A percentile compares a stretch with the other conserved stretches of the same genome.
Evolutionary conservation across 1,284 basidiomycete species (phyloP).

Genomic region (Ustanciosporium gigantosporum): DNA sequence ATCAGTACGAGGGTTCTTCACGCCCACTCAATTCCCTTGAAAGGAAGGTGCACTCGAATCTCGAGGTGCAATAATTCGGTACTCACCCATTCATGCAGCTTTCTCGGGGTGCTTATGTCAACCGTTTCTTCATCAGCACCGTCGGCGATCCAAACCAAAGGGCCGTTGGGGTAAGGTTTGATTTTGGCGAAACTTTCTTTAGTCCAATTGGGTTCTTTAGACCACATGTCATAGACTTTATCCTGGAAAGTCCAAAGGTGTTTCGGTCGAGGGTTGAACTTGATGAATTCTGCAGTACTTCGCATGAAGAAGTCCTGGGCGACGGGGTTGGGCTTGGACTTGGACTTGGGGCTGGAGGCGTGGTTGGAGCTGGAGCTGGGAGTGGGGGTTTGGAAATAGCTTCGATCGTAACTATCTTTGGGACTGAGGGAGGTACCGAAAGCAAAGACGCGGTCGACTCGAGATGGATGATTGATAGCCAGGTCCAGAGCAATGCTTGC

Average conservation of each 20-base stretch:
- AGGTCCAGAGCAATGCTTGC: conserved; percentile 1
- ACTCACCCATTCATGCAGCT: not conserved
- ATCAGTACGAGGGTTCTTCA: too few relatives aligned
- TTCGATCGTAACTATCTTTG: too few relatives aligned
- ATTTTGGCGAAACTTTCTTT: not conserved
- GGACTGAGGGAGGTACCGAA: not conserved
- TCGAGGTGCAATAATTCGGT: not conserved
- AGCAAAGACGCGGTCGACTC: not conserved
- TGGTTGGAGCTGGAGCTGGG: too few relatives aligned
- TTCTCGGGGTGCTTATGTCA: not conserved
- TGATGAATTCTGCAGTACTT: not conserved
- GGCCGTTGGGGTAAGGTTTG: not conserved
- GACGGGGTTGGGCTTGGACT: not conserved
- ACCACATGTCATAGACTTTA: not conserved
- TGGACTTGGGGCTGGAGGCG: not conserved
- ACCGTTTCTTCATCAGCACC: conserved; percentile 2
- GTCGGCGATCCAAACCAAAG: conserved; percentile 2
- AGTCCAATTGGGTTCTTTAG: not conserved
- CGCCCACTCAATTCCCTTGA: too few relatives aligned
- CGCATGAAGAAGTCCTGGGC: not conserved
- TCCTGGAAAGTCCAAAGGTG: not conserved
- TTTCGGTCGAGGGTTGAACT: not conserved
- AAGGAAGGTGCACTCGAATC: too few relatives aligned
- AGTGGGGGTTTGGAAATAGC: too few relatives aligned
- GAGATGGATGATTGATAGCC: not conserved